Conservation (phyloP, 345 rosid genomes). For the Corchorus olitorius region DNA sequence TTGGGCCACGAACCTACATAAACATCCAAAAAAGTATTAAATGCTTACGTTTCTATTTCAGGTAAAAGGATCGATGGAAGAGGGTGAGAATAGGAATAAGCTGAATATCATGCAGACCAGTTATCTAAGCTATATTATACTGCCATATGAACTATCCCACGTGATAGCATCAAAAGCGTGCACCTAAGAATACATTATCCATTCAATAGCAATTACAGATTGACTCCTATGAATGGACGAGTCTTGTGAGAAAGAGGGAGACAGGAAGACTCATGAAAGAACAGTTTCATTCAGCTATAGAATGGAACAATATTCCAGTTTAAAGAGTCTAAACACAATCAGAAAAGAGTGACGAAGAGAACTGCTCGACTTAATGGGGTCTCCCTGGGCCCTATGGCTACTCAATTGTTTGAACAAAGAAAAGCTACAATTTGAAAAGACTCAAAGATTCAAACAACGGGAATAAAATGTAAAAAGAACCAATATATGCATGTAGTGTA, state of each 20-base stretch:
- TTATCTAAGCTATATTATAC: neutral
- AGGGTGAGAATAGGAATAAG: neutral
- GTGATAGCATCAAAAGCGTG: neutral
- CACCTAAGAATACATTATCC: neutral
- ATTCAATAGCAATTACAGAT: neutral
- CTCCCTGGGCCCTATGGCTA: neutral
- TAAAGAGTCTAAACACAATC: neutral
- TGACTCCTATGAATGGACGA: neutral
- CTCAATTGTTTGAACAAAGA: neutral
- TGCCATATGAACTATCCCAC: neutral
- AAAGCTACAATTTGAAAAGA: neutral
- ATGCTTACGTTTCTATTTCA: neutral
- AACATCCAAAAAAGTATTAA: neutral
- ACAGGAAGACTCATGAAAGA: neutral
- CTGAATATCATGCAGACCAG: neutral
- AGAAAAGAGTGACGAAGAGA: neutral
- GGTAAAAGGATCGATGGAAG: neutral
- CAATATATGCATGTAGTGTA: neutral
- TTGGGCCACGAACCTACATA: constrained; percentile 88
- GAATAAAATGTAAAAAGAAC: neutral
- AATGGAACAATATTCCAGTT: neutral
- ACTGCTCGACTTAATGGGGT: neutral
- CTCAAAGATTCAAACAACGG: neutral
- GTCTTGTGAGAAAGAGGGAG: neutral
- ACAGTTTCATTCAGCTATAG: neutral